Base-by-base conservation (phyloP, 257 asterid species). In the Euphrasia confusa region DNA sequence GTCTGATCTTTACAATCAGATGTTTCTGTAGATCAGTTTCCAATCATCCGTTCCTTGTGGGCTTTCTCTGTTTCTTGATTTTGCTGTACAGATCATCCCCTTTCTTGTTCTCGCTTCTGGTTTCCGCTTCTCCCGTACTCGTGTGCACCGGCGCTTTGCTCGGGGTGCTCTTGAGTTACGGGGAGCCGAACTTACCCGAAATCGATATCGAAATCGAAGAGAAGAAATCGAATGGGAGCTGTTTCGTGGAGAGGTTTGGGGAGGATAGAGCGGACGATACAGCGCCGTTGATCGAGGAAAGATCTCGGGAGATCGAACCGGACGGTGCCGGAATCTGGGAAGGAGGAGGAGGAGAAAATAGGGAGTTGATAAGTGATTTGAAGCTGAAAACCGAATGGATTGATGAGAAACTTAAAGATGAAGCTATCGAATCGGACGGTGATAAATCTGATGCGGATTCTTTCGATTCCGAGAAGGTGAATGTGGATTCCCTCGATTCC, bases 101-200 rank as follows among this genome's bases (percentile, higher is more conserved):
- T 10, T 84, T 79, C 26, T 10, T 81, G 48, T 84, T 92, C 70
- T 89, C 97, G 3, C 10, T 86, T 52, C 66, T 92, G 84, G 79
- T 92, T 7, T 79, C 88, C 61, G 81, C 75, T 32, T 89, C 88
- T n/a, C 99, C 99, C 57, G 78, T 86, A 12, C 69, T 92, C 27
- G 70, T 84, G 4, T 92, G 96, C 75, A 83, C 99, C 71, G 90
- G 87, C 65, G 60, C 78, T 64, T 79, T 92, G 81, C 95, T 92
- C 44, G 99, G 99, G 12, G 78, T 83, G 64, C 80, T 92, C n/a
- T 68, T 92, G 45, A 84, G 86, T 77, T 86, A 77, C 58, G 97
- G 97, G 35, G 83, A 92, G 42, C 76, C 77, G 1, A 83, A 79
- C 70, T 10, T 80, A 45, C 90, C 92, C 0, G 82, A 83, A 48